These are phyloP conservation scores for Leccinum subrobustum DNA, from an alignment of 1,284 basidiomycete genomes.

Conservation along the genomic window DNA sequence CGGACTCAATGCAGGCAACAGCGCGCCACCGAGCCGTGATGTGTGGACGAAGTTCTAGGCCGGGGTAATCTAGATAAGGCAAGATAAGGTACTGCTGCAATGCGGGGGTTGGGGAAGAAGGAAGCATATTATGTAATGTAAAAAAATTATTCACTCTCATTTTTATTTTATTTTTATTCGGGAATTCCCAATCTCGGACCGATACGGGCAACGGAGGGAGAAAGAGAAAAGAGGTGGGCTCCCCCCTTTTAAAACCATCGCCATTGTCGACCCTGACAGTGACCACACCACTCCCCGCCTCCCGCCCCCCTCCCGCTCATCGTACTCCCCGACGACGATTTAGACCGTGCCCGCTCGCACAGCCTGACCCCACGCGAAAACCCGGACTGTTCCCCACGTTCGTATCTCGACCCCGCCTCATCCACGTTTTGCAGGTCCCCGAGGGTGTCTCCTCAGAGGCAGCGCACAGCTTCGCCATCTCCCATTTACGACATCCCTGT, in stretches of 20 bases:
- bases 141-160: background rate
- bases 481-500: constrained; percentile 27
- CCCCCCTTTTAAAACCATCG: constrained; percentile 10
- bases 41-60: constrained; percentile 14
- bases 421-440: constrained; percentile 26
- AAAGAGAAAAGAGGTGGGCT: constrained; percentile 3
- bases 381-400: constrained; percentile 28
- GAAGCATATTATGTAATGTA: constrained; percentile 18
- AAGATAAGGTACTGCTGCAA: constrained; percentile 24
- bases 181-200: constrained; percentile 28
- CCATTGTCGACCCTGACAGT: constrained; percentile 8
- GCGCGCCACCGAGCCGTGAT: constrained; percentile 7
- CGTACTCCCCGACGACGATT: background rate
- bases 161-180: constrained; percentile 1
- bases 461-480: constrained; percentile 24
- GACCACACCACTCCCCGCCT: constrained; percentile 1
- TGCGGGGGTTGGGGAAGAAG: constrained; percentile 21
- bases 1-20: background rate
- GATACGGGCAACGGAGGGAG: constrained; percentile 24
- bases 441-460: constrained; percentile 18
- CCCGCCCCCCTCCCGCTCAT: background rate
- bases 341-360: background rate
- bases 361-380: background rate
- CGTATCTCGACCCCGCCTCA: constrained; percentile 23
- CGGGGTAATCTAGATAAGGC: constrained; percentile 30